A percentile compares a stretch with the other conserved stretches of the same genome.
These are phyloP conservation scores for Ceratocystis smalleyi DNA, from an alignment of 2,329 filamentous ascomycete genomes.

Conservation along the genomic window DNA sequence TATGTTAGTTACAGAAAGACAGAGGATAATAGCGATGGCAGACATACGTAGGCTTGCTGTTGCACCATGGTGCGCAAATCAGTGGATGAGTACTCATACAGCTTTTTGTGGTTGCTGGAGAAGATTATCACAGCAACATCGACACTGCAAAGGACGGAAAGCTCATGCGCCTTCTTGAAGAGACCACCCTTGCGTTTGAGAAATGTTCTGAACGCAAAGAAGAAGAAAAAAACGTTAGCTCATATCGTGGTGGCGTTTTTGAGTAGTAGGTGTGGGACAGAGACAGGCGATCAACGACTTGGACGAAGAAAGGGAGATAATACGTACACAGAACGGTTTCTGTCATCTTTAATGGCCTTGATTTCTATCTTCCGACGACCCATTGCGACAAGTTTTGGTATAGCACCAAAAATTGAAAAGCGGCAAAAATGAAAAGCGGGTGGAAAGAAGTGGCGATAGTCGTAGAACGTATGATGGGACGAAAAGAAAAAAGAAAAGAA, in stretches of 20 bases:
- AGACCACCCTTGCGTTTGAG: constrained; percentile 95
- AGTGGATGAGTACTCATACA: constrained; percentile 91
- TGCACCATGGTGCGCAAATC: constrained; percentile 85
- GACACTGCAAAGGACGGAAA: constrained; percentile 93
- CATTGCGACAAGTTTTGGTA: constrained; percentile 37
- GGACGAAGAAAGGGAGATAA: background rate
- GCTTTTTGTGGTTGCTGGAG: constrained; percentile 84
- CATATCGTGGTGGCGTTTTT: background rate
- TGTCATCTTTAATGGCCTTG: constrained; percentile 97
- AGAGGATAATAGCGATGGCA: constrained; percentile 7
- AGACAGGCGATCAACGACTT: background rate
- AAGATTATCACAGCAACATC: constrained; percentile 98
- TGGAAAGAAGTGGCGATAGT: constrained; percentile 1
- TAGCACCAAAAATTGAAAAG: background rate
- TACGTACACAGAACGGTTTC: constrained; percentile 90
- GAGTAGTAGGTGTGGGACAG: background rate
- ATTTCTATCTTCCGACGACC: constrained; percentile 99
- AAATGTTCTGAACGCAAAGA: constrained; percentile 54
- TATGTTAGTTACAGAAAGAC: constrained; percentile 17
- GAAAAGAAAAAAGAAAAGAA: background rate
- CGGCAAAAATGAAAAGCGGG: background rate
- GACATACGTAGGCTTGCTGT: constrained; percentile 77
- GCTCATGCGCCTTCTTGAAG: constrained; percentile 98
- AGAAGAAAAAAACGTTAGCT: background rate
- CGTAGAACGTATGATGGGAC: background rate